These are phyloP conservation scores for Heterobasidion occidentale DNA, from an alignment of 1,284 basidiomycete species.

Conservation along the genomic window DNA sequence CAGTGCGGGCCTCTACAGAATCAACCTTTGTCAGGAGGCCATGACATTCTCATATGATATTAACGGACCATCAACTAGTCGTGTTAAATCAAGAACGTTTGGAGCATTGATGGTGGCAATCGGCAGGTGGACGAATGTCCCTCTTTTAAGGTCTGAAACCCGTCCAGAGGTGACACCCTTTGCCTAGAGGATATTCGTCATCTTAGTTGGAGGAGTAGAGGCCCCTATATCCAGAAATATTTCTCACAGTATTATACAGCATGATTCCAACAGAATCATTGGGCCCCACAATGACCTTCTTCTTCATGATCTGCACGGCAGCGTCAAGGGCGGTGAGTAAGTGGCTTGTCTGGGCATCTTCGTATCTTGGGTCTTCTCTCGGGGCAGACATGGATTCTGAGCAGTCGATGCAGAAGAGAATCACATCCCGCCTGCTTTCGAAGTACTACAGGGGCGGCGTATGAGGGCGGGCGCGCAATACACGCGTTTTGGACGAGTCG, in stretches of 20 bases:
- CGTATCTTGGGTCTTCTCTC: slow-evolving; percentile 52
- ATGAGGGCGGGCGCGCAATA: not conserved
- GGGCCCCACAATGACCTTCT: slow-evolving; percentile 83
- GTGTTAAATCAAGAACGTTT: slow-evolving; percentile 68
- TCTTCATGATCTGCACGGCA: slow-evolving; percentile 80
- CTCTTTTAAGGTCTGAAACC: slow-evolving; percentile 67
- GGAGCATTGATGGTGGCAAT: slow-evolving; percentile 76
- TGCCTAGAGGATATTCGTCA: slow-evolving; percentile 13
- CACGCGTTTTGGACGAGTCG: slow-evolving; percentile 1
- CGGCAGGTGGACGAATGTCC: slow-evolving; percentile 70
- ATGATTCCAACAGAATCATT: slow-evolving; percentile 85
- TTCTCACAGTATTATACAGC: slow-evolving; percentile 82
- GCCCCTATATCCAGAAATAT: not conserved
- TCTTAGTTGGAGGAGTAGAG: not conserved
- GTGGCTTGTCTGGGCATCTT: slow-evolving; percentile 57
- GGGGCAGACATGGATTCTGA: slow-evolving; percentile 83
- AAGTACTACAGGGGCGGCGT: slow-evolving; percentile 38
- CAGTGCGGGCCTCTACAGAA: slow-evolving; percentile 34
- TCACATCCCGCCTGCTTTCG: slow-evolving; percentile 73
- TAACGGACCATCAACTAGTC: slow-evolving; percentile 58
- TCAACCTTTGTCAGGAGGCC: not conserved
- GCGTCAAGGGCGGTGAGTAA: slow-evolving; percentile 70
- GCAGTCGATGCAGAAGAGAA: slow-evolving; percentile 91
- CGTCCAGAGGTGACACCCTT: slow-evolving; percentile 42
- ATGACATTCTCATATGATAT: not conserved